Base-by-base conservation (phyloP, 2,329 filamentous ascomycete genomes). In the Cryoendolithus antarcticus region DNA sequence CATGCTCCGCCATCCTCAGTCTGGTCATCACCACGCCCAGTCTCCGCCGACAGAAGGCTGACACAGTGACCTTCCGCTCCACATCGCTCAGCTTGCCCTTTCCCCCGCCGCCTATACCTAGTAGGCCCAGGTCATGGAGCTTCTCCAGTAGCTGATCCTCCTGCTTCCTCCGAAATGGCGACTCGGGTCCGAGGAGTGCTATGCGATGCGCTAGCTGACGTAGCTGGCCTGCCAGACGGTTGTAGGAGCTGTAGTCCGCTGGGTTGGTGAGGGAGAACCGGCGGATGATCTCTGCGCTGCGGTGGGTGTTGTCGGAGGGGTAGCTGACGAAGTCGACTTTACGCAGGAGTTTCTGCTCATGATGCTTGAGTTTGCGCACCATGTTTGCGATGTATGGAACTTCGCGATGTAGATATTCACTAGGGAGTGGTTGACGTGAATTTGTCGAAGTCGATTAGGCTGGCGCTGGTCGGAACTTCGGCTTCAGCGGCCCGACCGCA, bases 331-430 rank as follows among this genome's bases (percentile, higher is more conserved):
- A 93, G 67, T 98, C 88, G 63, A 91, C 86, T 59, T 89, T 89
- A 54, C 74, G 72, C 49, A 96, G 76, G 59, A 96, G 82, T 73
- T 91, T 93, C 61, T 91, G 78, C 77, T 98, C 91, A 66, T 95
- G 89, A 65, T 93, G 77, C 67, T 95, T 96, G 59, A 98, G 77
- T 70, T 93, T 86, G 54, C 91, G 82, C 51, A 93, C 86, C 91
- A 96, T 96, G 15, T 19, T 19, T 19, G 15, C 15, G 15, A 19
- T 19, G 15, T 19, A 19, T 19, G 15, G 15, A 19, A 19, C 15
- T 19, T 19, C 15, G 15, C 15, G 15, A 19, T 19, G 15, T 19
- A 19, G 15, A 19, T 19, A 19, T 19, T 19, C 3, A 19, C 15
- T 19, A 5, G 15, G 15, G 15, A 19, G 15, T 3, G 15, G 15